Evolutionary conservation across 2,329 filamentous ascomycete genomes (phyloP).

Genomic region (Paradendryphiella salina): DNA sequence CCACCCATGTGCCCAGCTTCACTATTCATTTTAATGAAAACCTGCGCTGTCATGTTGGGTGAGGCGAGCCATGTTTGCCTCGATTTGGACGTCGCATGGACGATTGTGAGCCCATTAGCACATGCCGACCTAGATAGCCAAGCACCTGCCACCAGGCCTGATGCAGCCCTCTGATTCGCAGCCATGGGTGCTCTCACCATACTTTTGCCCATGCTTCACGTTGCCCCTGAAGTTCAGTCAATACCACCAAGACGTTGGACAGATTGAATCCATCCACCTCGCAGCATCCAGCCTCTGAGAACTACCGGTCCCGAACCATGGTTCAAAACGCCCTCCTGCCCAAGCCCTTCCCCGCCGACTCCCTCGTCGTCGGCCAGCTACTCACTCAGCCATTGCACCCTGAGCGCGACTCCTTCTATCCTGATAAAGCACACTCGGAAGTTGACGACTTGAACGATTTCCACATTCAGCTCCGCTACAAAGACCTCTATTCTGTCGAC

Average conservation of each 20-base stretch:
- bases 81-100: slow-evolving; percentile 27
- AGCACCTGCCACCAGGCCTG: slow-evolving; percentile 22
- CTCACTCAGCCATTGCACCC: slow-evolving; percentile 44
- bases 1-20: slow-evolving; percentile 1
- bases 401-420: slow-evolving; percentile 45
- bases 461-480: slow-evolving; percentile 47
- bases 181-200: slow-evolving; percentile 16
- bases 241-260: neutral
- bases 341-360: slow-evolving; percentile 42
- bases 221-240: slow-evolving; percentile 1
- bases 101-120: slow-evolving; percentile 25
- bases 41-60: slow-evolving; percentile 1
- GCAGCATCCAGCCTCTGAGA: neutral
- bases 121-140: slow-evolving; percentile 23
- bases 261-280: neutral
- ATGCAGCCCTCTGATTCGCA: slow-evolving; percentile 26
- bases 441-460: slow-evolving; percentile 47
- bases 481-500: slow-evolving; percentile 45
- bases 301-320: slow-evolving; percentile 24
- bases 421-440: slow-evolving; percentile 36
- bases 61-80: slow-evolving; percentile 11
- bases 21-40: slow-evolving; percentile 4
- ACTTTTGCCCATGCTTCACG: slow-evolving; percentile 7
- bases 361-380: slow-evolving; percentile 44
- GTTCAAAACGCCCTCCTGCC: slow-evolving; percentile 44